Conservation (phyloP, 306 rosid species). For the Medicago arabica region DNA sequence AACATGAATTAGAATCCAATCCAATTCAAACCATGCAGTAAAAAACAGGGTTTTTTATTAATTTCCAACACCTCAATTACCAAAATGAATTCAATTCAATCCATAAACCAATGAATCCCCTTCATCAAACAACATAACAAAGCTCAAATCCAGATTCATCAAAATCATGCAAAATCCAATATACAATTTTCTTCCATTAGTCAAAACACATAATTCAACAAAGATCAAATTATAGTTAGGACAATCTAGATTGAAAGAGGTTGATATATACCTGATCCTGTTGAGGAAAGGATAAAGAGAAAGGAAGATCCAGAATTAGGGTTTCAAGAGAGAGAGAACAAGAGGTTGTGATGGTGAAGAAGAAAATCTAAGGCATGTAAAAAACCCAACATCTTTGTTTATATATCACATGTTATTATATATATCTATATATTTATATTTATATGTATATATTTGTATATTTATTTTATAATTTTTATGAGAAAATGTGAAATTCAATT, state of each 20-base stretch:
- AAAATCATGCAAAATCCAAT: slow-evolving; percentile 49
- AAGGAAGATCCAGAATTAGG: slow-evolving; percentile 65
- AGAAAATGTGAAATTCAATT: slow-evolving; percentile 44
- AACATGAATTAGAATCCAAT: slow-evolving; percentile 31
- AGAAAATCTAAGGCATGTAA: slow-evolving; percentile 53
- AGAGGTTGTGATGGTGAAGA: slow-evolving; percentile 41
- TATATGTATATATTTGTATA: neutral
- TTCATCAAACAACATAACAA: slow-evolving; percentile 31
- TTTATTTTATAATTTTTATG: neutral
- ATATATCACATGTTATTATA: slow-evolving; percentile 17
- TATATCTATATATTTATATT: neutral
- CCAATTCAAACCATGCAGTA: slow-evolving; percentile 41
- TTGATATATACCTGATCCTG: slow-evolving; percentile 68
- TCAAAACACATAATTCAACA: slow-evolving; percentile 12
- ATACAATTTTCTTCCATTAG: slow-evolving; percentile 24
- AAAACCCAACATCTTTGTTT: slow-evolving; percentile 46
- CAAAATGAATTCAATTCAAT: slow-evolving; percentile 38
- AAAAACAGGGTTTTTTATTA: slow-evolving; percentile 30
- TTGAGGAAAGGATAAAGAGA: slow-evolving; percentile 31
- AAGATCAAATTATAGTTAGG: slow-evolving; percentile 15
- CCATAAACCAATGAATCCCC: slow-evolving; percentile 39
- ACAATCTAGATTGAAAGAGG: slow-evolving; percentile 33
- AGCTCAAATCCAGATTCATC: slow-evolving; percentile 46
- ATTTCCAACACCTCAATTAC: slow-evolving; percentile 22
- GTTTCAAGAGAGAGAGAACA: slow-evolving; percentile 60